phyloP scores from a whole-genome alignment of 345 rosid genomes.

The Lepidium didymum region DNA sequence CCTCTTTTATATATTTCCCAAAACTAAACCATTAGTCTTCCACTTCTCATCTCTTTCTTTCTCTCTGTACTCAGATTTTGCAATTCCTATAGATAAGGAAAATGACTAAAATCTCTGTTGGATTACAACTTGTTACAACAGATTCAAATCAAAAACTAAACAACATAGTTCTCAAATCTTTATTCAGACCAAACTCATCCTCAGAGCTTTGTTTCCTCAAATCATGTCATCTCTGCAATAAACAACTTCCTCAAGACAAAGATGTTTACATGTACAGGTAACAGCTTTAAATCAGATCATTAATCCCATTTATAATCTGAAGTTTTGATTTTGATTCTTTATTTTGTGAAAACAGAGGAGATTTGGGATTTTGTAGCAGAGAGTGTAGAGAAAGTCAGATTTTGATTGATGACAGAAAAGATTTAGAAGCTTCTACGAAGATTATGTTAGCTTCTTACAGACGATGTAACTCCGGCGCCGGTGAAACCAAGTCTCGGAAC shows the following conservation, averaged over 20 bases:
- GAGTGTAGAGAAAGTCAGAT: conserved; percentile 72
- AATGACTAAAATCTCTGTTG: conserved; percentile 34
- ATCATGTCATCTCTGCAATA: conserved; percentile 51
- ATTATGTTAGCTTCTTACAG: conserved; percentile 33
- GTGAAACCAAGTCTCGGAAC: conserved; percentile 21
- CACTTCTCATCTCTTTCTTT: conserved; percentile 7
- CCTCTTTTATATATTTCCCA: conserved; percentile 15
- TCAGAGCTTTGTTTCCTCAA: conserved; percentile 42
- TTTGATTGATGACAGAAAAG: conserved; percentile 49
- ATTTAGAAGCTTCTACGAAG: conserved; percentile 42
- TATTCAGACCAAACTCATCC: conserved; percentile 24
- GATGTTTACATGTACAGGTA: conserved; percentile 90
- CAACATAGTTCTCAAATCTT: conserved; percentile 42
- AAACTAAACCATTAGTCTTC: neutral
- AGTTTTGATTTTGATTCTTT: neutral
- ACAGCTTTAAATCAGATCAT: neutral
- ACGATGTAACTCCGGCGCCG: conserved; percentile 28
- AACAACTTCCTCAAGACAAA: conserved; percentile 42
- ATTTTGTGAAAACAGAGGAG: conserved; percentile 46
- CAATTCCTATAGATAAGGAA: neutral
- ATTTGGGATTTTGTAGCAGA: conserved; percentile 67
- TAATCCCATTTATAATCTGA: neutral
- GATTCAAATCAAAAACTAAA: conserved; percentile 20
- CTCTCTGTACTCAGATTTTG: neutral
- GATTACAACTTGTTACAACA: conserved; percentile 45